Base-by-base conservation (phyloP, 768 basidiomycete genomes). In the Mycena chlorophos region DNA sequence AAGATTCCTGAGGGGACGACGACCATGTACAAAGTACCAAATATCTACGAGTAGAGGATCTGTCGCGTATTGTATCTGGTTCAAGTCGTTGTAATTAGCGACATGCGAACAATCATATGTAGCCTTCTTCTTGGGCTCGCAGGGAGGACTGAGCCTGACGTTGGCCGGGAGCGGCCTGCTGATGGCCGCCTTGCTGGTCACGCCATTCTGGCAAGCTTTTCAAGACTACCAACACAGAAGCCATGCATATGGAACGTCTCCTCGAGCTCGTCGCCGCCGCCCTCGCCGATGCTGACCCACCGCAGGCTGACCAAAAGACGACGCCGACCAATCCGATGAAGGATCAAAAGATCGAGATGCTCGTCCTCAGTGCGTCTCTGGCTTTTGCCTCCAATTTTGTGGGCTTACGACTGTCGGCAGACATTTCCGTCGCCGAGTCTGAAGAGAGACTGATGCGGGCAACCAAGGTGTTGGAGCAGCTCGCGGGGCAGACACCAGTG, bases 391-490 rank as follows among this genome's bases (percentile, higher is more conserved):
- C 25, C 40, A 50, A 42, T 54, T 57, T 53, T 45, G 55, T 51
- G 38, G 52, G 57, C 49, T 54, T 55, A 43, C 49, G 42, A 39
- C 61, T 45, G 55, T 45, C 28, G 40, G 29, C 70, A 95, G 96
- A 99, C 88, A 99, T 99, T 78, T 97, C 94, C 67, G 97, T 99
- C 68, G 97, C 97, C 72, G 97, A 98, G 82, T 98, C 95, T 67
- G 96, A 96, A 78, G 96, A 99, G 84, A 85, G 96, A 71, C 83
- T 98, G 68, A 99, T 96, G 65, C 91, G 96, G 79, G 96, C 96
- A 49, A 94, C 96, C 73, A 99, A 99, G 79, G 96, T 98, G 66
- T 82, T 99, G 67, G 96, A 99, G 78, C 96, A 99, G 77, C 88
- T 99, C 61, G 98, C 96, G 66, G 96, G 96, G 67, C 96, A 99